Evolutionary conservation across 345 rosid species (phyloP).

Genomic region (Sonneratia alba): DNA sequence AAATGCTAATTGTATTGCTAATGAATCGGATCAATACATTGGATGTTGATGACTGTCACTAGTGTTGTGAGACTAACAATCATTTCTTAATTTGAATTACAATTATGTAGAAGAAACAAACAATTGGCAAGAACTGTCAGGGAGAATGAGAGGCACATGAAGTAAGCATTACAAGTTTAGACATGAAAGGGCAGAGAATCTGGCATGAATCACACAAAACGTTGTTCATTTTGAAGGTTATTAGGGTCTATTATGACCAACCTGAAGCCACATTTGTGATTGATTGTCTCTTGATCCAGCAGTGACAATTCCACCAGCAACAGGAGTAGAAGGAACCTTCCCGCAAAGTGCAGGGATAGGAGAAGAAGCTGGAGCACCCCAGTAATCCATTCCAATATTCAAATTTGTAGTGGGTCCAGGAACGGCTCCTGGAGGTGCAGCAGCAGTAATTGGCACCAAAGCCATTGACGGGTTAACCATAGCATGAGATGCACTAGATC

Average conservation of each 20-base stretch:
- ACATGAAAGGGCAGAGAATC: background rate
- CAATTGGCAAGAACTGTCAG: background rate
- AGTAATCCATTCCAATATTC: constrained; percentile 97
- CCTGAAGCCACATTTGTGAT: constrained; percentile 86
- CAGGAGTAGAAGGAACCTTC: constrained; percentile 60
- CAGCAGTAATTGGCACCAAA: constrained; percentile 50
- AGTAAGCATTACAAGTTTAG: background rate
- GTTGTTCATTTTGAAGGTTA: background rate
- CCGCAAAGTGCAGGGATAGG: constrained; percentile 55
- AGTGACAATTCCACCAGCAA: constrained; percentile 53
- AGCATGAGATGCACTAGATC: constrained; percentile 32
- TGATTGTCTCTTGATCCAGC: constrained; percentile 66
- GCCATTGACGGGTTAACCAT: constrained; percentile 45
- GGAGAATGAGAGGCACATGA: background rate
- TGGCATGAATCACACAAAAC: background rate
- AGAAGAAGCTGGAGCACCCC: constrained; percentile 74
- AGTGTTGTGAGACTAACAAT: background rate
- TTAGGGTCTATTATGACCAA: constrained; percentile 6
- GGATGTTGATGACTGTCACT: background rate
- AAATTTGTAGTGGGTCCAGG: constrained; percentile 87
- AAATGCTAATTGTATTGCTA: background rate
- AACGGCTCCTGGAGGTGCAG: constrained; percentile 44
- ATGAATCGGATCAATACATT: background rate
- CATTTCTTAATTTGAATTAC: background rate
- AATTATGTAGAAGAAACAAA: background rate